These are phyloP conservation scores for Penicillium turbatum DNA, from an alignment of 495 filamentous ascomycete species.

Conservation along the genomic window DNA sequence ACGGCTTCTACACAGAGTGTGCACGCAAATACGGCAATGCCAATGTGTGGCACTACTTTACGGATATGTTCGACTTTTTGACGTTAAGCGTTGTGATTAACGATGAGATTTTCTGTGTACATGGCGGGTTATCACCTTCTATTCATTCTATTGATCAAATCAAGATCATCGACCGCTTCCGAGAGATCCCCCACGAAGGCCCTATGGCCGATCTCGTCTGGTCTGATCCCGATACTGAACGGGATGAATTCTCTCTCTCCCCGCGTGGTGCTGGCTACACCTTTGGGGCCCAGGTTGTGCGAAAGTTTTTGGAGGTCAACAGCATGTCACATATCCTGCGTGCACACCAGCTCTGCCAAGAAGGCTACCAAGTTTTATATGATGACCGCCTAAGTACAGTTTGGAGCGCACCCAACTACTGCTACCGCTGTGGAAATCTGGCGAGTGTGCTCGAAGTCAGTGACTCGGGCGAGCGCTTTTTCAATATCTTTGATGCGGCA, in stretches of 20 bases:
- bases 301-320: conserved; percentile 96
- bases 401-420: conserved; percentile 97
- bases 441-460: conserved; percentile 95
- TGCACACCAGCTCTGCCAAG: conserved; percentile 95
- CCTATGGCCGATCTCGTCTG: conserved; percentile 99
- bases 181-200: conserved; percentile 96
- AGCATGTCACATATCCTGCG: conserved; percentile 94
- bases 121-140: conserved; percentile 89
- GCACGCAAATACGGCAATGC: conserved; percentile 96
- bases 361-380: conserved; percentile 93
- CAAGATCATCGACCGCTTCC: conserved; percentile 97
- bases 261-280: conserved; percentile 95
- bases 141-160: conserved; percentile 99
- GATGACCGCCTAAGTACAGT: conserved; percentile 93
- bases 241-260: conserved; percentile 92
- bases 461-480: conserved; percentile 83
- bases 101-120: conserved; percentile 97
- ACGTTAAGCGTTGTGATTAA: conserved; percentile 96
- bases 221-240: conserved; percentile 93
- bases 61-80: conserved; percentile 99
- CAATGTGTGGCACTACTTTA: conserved; percentile 99
- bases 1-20: conserved; percentile 98
- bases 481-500: conserved; percentile 95
- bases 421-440: conserved; percentile 94
- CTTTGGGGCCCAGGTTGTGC: conserved; percentile 93